Percentiles rank a stretch among this genome's conserved stretches.
Evolutionary conservation across 1,139 yeast genomes (phyloP).

Genomic region (Yamadazyma dendronema): DNA sequence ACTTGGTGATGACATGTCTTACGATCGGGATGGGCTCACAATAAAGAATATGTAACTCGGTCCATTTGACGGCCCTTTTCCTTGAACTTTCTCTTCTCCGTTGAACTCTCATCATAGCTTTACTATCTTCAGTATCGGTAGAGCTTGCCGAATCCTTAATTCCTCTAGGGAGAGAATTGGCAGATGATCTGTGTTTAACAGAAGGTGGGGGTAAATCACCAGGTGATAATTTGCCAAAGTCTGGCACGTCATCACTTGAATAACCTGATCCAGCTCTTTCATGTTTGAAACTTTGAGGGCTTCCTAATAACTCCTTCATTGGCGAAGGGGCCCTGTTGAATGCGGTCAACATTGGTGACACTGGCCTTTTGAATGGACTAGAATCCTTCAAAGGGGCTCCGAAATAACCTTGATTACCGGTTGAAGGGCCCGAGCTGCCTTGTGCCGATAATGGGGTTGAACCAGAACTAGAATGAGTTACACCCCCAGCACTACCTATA

Average conservation of each 20-base stretch:
- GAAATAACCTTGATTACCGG: slow-evolving; percentile 4
- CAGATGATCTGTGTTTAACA: slow-evolving; percentile 26
- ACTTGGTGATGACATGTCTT: slow-evolving; percentile 62
- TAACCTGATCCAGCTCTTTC: slow-evolving; percentile 25
- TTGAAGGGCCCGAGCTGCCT: no score
- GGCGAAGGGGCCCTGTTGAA: slow-evolving; percentile 22
- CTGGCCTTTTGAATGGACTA: slow-evolving; percentile 41
- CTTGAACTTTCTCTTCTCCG: slow-evolving; percentile 55
- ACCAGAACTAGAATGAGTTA: slow-evolving; percentile 1
- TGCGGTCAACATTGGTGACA: slow-evolving; percentile 28
- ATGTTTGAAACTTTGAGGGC: slow-evolving; percentile 26
- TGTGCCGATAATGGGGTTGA: slow-evolving; percentile 5
- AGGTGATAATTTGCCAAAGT: slow-evolving; percentile 15
- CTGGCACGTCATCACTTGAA: slow-evolving; percentile 37
- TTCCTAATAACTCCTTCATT: slow-evolving; percentile 22
- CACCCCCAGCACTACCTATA: not conserved
- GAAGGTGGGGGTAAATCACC: slow-evolving; percentile 2
- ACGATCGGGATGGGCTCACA: slow-evolving; percentile 89
- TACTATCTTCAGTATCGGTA: slow-evolving; percentile 67
- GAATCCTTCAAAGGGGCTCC: slow-evolving; percentile 13
- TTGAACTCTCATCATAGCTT: slow-evolving; percentile 56
- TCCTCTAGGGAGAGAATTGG: slow-evolving; percentile 26
- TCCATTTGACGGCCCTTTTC: slow-evolving; percentile 24
- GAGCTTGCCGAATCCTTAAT: slow-evolving; percentile 58
- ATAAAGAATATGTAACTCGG: slow-evolving; percentile 62